phyloP scores from a whole-genome alignment of 257 asterid genomes.

The Lithospermum erythrorhizon region DNA sequence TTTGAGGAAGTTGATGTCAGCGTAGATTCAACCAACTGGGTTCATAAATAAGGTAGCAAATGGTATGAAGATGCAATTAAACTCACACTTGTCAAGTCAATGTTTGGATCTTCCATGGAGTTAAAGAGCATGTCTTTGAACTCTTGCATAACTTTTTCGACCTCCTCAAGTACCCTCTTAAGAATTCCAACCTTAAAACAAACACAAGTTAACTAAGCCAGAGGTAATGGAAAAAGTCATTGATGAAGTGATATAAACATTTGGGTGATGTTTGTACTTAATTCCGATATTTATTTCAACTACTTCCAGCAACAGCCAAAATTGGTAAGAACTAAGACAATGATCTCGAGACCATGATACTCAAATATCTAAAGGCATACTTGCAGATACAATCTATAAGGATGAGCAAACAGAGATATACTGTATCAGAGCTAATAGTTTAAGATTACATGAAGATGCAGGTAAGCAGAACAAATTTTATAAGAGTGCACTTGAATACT shows the following conservation, averaged over 20 bases:
- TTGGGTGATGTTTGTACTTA: too few species aligned
- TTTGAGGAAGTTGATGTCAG: too few species aligned
- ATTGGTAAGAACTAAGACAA: too few species aligned
- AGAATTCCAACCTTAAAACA: constrained; percentile 80
- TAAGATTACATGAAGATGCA: neutral
- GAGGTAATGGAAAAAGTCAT: neutral
- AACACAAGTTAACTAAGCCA: constrained; percentile 1
- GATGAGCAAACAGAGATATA: neutral
- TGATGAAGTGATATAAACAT: too few species aligned
- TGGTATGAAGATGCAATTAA: constrained; percentile 4
- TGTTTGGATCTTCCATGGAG: constrained; percentile 90
- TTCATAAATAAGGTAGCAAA: too few species aligned
- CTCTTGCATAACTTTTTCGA: constrained; percentile 89
- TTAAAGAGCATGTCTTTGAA: constrained; percentile 91
- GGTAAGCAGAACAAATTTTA: too few species aligned
- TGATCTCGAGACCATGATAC: too few species aligned
- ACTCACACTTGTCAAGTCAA: constrained; percentile 81
- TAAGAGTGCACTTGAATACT: too few species aligned
- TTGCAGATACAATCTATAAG: neutral
- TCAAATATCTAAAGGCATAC: neutral
- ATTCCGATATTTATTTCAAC: too few species aligned
- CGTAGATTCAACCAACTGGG: too few species aligned
- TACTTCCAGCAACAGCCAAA: too few species aligned
- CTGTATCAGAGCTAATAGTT: neutral
- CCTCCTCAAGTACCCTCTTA: constrained; percentile 90